A percentile compares a stretch with the other conserved stretches of the same genome.
phyloP scores from a whole-genome alignment of 2,329 filamentous ascomycete species.

The Colletotrichum liaoningense region DNA sequence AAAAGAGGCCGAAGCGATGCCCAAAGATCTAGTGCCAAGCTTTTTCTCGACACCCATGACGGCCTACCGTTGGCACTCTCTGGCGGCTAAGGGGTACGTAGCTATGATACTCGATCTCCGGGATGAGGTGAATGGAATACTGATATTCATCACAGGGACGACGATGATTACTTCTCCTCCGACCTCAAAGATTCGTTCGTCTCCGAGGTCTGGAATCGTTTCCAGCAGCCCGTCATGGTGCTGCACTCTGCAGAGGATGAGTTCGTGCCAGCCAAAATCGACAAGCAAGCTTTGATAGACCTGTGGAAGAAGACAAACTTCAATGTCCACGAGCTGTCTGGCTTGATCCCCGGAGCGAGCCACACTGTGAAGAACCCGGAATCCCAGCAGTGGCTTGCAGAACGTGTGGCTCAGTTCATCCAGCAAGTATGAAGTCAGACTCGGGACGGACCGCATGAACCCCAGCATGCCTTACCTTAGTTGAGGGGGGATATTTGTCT shows the following conservation, averaged over 20 bases:
- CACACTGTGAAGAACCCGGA: constrained; percentile 61
- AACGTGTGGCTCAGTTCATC: constrained; percentile 60
- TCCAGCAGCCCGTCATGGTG: constrained; percentile 71
- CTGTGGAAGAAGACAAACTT: constrained; percentile 64
- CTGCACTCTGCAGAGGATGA: constrained; percentile 76
- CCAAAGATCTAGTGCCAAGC: constrained; percentile 53
- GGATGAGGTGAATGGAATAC: not conserved
- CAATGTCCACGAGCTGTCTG: constrained; percentile 62
- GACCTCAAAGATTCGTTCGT: constrained; percentile 73
- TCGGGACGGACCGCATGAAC: not conserved
- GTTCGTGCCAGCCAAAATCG: constrained; percentile 67
- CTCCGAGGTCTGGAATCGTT: constrained; percentile 71
- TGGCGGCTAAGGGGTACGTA: constrained; percentile 62
- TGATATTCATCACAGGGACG: constrained; percentile 60
- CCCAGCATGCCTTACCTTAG: not conserved
- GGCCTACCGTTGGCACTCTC: constrained; percentile 63
- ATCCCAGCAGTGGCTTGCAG: constrained; percentile 61
- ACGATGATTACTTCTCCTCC: constrained; percentile 90
- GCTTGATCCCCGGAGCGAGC: constrained; percentile 62
- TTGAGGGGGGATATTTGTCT: not conserved
- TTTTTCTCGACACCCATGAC: constrained; percentile 59
- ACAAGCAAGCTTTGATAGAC: constrained; percentile 67
- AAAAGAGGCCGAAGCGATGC: constrained; percentile 65
- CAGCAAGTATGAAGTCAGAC: constrained; percentile 27
- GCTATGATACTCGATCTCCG: not conserved